phyloP scores from a whole-genome alignment of 1,139 yeast species.

The Eremothecium gossypii region DNA sequence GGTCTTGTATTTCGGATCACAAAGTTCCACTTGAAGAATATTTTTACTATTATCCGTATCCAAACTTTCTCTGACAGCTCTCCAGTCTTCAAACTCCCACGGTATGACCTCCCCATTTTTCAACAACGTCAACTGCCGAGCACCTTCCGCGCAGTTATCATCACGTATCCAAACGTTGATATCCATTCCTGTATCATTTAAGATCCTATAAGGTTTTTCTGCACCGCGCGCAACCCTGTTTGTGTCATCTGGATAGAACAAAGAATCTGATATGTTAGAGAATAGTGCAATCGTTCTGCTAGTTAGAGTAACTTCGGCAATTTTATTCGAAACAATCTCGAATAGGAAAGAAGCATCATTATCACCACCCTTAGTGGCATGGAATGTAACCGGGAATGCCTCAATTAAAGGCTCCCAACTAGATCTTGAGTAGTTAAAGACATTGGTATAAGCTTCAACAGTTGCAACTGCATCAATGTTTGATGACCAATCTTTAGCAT shows the following conservation, averaged over 20 bases:
- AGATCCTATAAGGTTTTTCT: slow-evolving; percentile 70
- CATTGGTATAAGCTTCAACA: slow-evolving; percentile 62
- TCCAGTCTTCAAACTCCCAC: slow-evolving; percentile 97
- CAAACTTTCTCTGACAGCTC: slow-evolving; percentile 69
- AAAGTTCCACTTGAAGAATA: slow-evolving; percentile 49
- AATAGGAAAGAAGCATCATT: slow-evolving; percentile 40
- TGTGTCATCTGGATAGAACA: slow-evolving; percentile 42
- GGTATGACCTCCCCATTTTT: slow-evolving; percentile 47
- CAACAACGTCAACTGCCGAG: slow-evolving; percentile 33
- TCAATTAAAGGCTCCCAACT: slow-evolving; percentile 96
- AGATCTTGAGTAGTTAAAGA: slow-evolving; percentile 84
- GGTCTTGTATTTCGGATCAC: slow-evolving; percentile 45
- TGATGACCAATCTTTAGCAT: slow-evolving; percentile 84
- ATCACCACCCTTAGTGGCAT: slow-evolving; percentile 43
- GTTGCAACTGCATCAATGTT: slow-evolving; percentile 67
- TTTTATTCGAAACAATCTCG: slow-evolving; percentile 62
- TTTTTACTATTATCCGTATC: slow-evolving; percentile 56
- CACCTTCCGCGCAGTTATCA: slow-evolving; percentile 15
- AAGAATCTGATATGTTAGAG: slow-evolving; percentile 54
- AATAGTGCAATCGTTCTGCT: slow-evolving; percentile 72
- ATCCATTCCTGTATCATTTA: slow-evolving; percentile 79
- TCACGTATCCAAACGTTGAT: slow-evolving; percentile 67
- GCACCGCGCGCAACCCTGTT: slow-evolving; percentile 59
- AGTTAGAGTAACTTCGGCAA: slow-evolving; percentile 75
- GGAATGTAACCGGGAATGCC: slow-evolving; percentile 75